Evolutionary conservation across 352 stramenopile species (phyloP).

Genomic region (Albugo candida): DNA sequence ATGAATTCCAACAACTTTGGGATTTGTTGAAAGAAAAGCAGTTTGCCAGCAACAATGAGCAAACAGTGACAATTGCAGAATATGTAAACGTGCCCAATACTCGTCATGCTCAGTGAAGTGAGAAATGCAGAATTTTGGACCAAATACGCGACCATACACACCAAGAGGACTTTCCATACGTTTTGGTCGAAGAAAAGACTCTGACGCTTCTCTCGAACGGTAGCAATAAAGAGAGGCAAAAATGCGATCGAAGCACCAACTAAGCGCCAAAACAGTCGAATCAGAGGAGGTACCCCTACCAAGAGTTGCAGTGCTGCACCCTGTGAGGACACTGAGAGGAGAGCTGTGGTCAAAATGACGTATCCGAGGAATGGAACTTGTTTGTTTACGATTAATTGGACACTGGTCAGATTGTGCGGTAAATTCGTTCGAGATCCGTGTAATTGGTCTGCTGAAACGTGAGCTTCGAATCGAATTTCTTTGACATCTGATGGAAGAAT

Average conservation of each 20-base stretch:
- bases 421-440: not conserved
- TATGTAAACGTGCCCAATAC: conserved; percentile 33
- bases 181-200: too few species aligned
- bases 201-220: too few species aligned
- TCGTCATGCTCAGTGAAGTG: conserved; percentile 23
- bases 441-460: not conserved
- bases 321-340: conserved; percentile 23
- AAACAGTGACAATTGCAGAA: conserved; percentile 37
- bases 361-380: conserved; percentile 27
- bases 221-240: conserved; percentile 8
- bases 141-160: conserved; percentile 17
- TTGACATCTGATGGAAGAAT: too few species aligned
- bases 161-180: conserved; percentile 5
- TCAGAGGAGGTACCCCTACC: conserved; percentile 17
- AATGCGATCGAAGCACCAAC: conserved; percentile 20
- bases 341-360: conserved; percentile 17
- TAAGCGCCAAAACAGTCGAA: conserved; percentile 38
- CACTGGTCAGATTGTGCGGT: not conserved
- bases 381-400: conserved; percentile 23
- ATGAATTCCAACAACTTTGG: conserved; percentile 17
- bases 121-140: conserved; percentile 34
- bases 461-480: not conserved
- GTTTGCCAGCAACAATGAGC: conserved; percentile 25
- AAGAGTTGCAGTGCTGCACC: conserved; percentile 23
- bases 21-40: conserved; percentile 15